Conservation (phyloP, 768 basidiomycete species). For the Podaxis carcinomalis region DNA sequence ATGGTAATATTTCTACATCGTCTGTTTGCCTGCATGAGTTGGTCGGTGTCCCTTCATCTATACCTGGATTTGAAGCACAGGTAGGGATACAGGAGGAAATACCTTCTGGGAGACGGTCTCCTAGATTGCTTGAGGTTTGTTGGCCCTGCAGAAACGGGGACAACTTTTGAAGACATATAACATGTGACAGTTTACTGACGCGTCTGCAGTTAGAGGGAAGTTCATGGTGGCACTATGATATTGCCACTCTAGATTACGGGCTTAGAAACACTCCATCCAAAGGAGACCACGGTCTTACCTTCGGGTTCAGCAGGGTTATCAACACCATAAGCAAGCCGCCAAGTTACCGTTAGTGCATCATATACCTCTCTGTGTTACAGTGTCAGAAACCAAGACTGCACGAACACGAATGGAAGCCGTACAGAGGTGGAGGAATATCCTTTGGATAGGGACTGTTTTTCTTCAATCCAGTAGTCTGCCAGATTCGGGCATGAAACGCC, state of each 20-base stretch:
- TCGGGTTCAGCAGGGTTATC: conserved; percentile 48
- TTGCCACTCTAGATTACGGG: not conserved
- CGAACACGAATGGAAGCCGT: not conserved
- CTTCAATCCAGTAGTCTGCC: conserved; percentile 48
- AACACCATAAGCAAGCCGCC: conserved; percentile 59
- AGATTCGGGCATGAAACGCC: not conserved
- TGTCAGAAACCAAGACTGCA: not conserved
- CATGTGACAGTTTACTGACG: not conserved
- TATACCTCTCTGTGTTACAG: not conserved
- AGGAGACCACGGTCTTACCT: conserved; percentile 29
- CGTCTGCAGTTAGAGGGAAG: not conserved
- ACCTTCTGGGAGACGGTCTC: not conserved
- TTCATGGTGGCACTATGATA: not conserved
- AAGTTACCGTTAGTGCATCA: conserved; percentile 32
- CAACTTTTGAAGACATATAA: not conserved
- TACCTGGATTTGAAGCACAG: not conserved
- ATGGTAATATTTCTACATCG: too few species aligned
- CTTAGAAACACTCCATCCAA: not conserved
- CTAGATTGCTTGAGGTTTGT: not conserved
- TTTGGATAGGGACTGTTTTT: not conserved
- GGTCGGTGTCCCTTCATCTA: not conserved
- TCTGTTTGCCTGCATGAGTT: too few species aligned
- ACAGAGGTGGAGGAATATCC: conserved; percentile 51
- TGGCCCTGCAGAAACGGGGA: not conserved
- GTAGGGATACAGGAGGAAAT: not conserved